Conservation (phyloP, 2,329 filamentous ascomycete genomes). For the Coniochaeta sp. region DNA sequence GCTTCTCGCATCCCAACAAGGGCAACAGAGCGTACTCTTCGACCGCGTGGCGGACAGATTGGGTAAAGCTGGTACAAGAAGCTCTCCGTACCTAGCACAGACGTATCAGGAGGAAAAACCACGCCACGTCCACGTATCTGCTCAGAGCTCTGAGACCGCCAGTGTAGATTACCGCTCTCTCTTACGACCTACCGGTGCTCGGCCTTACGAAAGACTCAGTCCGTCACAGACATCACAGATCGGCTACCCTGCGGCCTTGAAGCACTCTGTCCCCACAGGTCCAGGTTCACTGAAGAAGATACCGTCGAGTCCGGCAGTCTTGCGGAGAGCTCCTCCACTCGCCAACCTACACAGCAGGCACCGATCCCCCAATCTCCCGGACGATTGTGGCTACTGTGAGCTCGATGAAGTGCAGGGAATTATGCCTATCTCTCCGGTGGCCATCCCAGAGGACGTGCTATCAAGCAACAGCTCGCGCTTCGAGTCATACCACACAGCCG, state of each 20-base stretch:
- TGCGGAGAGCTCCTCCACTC: neutral
- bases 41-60: neutral
- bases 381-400: constrained; percentile 1
- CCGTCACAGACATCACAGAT: neutral
- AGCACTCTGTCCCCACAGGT: neutral
- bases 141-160: neutral
- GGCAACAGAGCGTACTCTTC: neutral
- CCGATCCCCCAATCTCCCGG: neutral
- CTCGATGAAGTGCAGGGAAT: neutral
- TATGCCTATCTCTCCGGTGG: neutral
- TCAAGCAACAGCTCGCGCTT: neutral
- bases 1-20: neutral
- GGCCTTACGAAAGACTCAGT: neutral
- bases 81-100: neutral
- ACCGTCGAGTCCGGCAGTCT: neutral
- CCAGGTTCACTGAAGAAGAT: neutral
- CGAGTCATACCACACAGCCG: neutral
- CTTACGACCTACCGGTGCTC: neutral
- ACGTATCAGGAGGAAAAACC: neutral
- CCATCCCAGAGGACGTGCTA: neutral
- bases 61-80: neutral
- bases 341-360: neutral
- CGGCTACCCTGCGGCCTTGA: neutral
- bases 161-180: neutral
- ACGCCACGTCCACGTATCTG: neutral